Conservation (phyloP, 1,284 basidiomycete species). For the Ganoderma multipileum region DNA sequence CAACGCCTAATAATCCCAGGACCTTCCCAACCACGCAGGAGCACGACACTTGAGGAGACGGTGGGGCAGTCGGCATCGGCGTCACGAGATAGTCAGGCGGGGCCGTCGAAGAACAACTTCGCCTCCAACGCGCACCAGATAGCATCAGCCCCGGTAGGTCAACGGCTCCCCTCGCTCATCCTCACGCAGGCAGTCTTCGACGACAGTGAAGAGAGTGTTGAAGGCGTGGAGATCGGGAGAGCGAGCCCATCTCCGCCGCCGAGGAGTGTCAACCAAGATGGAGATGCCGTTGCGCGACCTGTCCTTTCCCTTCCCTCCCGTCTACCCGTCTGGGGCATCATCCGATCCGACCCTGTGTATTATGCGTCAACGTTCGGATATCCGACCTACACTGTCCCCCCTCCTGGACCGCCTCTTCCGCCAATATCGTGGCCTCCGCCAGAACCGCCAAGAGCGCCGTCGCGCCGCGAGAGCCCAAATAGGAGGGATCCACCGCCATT, state of each 20-base stretch:
- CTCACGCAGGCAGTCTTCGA: conserved; percentile 29
- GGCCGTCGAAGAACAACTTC: conserved; percentile 16
- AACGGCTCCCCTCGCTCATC: conserved; percentile 21
- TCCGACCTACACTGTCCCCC: conserved; percentile 12
- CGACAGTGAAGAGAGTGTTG: conserved; percentile 11
- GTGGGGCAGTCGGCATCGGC: conserved; percentile 3
- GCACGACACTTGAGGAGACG: conserved; percentile 17
- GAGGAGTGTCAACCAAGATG: conserved; percentile 10
- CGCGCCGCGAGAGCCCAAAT: conserved; percentile 14
- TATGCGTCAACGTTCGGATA: conserved; percentile 20
- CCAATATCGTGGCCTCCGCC: conserved; percentile 26
- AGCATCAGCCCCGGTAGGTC: conserved; percentile 19
- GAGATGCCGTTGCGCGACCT: conserved; percentile 9
- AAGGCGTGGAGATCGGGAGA: conserved; percentile 8
- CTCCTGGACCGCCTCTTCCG: conserved; percentile 25
- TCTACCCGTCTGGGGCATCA: conserved; percentile 13
- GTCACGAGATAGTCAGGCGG: conserved; percentile 17
- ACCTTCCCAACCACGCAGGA: conserved; percentile 42
- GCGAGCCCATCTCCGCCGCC: conserved; percentile 21
- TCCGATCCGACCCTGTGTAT: conserved; percentile 25
- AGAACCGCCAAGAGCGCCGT: conserved; percentile 1
- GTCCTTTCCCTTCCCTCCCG: conserved; percentile 18
- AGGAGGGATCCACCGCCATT: conserved; percentile 19
- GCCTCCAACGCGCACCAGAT: conserved; percentile 11
- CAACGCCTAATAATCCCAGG: conserved; percentile 33